Evolutionary conservation across 176 grass and related monocot genomes (phyloP).

Genomic region (Zoysia japonica): DNA sequence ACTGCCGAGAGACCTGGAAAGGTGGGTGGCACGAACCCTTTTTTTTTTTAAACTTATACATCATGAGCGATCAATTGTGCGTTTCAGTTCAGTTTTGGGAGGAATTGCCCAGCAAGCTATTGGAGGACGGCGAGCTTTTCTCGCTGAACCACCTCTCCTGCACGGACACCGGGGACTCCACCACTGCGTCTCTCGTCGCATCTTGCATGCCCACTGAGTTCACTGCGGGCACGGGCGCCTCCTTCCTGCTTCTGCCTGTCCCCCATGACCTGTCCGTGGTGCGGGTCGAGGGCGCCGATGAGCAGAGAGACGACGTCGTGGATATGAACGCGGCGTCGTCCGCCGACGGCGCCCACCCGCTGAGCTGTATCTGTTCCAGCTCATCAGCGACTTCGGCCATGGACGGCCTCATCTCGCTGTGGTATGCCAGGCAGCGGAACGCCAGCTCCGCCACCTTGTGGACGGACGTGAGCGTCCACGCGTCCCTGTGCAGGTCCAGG

Average conservation of each 20-base stretch:
- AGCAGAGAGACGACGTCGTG: slow-evolving; percentile 56
- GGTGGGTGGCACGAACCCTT: no score
- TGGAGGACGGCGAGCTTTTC: slow-evolving; percentile 60
- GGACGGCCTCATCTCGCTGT: slow-evolving; percentile 69
- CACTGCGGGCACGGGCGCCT: neutral
- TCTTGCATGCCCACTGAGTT: neutral
- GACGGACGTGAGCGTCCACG: slow-evolving; percentile 50
- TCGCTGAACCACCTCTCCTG: slow-evolving; percentile 70
- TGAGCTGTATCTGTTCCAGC: slow-evolving; percentile 60
- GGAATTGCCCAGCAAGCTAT: slow-evolving; percentile 58
- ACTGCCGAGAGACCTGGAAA: no score
- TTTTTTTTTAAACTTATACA: neutral
- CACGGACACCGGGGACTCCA: slow-evolving; percentile 62
- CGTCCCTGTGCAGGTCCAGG: slow-evolving; percentile 58
- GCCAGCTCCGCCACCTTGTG: slow-evolving; percentile 70
- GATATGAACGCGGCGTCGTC: slow-evolving; percentile 65
- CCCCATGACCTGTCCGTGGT: slow-evolving; percentile 50
- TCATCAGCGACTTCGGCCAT: slow-evolving; percentile 67
- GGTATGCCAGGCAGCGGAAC: slow-evolving; percentile 72
- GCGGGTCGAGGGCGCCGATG: slow-evolving; percentile 45
- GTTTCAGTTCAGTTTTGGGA: slow-evolving; percentile 39
- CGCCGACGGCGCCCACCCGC: slow-evolving; percentile 49
- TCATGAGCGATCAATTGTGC: neutral
- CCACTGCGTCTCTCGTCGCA: slow-evolving; percentile 15
- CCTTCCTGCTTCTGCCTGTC: slow-evolving; percentile 38